Conservation (phyloP, 306 rosid genomes). For the Begonia masoniana region DNA sequence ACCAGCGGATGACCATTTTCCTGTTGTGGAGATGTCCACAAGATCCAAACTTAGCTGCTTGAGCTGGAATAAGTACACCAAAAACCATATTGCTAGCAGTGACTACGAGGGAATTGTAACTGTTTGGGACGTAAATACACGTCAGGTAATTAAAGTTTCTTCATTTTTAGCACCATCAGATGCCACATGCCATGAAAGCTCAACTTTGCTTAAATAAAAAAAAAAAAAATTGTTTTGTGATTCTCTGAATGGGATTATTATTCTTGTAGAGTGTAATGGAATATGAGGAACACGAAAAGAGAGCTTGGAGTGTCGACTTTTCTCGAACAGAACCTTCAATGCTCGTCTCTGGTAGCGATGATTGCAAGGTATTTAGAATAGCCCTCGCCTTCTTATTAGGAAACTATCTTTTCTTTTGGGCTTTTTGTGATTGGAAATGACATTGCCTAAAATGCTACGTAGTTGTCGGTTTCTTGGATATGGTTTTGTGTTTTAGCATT, state of each 20-base stretch:
- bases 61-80: slow-evolving; percentile 89
- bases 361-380: slow-evolving; percentile 60
- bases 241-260: background rate
- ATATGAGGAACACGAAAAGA: slow-evolving; percentile 95
- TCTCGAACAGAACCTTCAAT: slow-evolving; percentile 85
- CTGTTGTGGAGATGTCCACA: slow-evolving; percentile 92
- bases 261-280: slow-evolving; percentile 83
- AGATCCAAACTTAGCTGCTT: slow-evolving; percentile 96
- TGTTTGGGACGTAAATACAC: slow-evolving; percentile 90
- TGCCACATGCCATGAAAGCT: background rate
- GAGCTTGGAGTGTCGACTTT: slow-evolving; percentile 99
- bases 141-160: slow-evolving; percentile 41
- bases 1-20: slow-evolving; percentile 75
- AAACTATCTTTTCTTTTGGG: background rate
- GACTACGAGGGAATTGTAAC: slow-evolving; percentile 97
- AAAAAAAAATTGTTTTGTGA: slow-evolving; percentile 1
- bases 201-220: background rate
- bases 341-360: slow-evolving; percentile 98
- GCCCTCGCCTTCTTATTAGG: too few relatives aligned
- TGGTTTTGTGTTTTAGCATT: background rate
- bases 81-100: slow-evolving; percentile 93
- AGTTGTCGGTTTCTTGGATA: background rate
- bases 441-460: too few relatives aligned
- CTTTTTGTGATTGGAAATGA: too few relatives aligned
- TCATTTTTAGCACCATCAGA: slow-evolving; percentile 3